These are phyloP conservation scores for Hysterangium stoloniferum DNA, from an alignment of 768 basidiomycete species.

Conservation along the genomic window DNA sequence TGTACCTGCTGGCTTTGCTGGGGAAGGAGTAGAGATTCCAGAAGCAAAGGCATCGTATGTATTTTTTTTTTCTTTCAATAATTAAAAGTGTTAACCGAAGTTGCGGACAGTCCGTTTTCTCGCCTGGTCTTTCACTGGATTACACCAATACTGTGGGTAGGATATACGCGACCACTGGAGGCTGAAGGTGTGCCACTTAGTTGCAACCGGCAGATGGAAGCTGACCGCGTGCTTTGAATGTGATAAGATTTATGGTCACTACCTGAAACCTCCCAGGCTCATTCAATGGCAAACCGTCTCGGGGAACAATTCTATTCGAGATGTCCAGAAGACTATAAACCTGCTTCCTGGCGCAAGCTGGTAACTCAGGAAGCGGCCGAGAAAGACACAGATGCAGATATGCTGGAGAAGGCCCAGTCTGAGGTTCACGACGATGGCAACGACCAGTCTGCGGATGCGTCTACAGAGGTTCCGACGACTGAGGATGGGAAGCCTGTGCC, in stretches of 20 bases:
- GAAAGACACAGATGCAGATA: conserved; percentile 12
- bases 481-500: neutral
- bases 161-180: conserved; percentile 49
- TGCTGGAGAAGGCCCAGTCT: conserved; percentile 7
- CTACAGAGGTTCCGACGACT: neutral
- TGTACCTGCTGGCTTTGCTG: conserved; percentile 43
- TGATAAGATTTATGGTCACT: conserved; percentile 54
- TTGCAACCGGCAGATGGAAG: neutral
- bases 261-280: conserved; percentile 31
- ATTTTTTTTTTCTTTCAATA: neutral
- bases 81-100: neutral
- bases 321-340: conserved; percentile 42
- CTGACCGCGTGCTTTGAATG: neutral
- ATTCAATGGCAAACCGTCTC: conserved; percentile 31
- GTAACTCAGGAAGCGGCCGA: neutral
- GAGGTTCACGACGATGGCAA: neutral
- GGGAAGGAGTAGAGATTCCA: conserved; percentile 35
- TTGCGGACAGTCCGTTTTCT: conserved; percentile 32
- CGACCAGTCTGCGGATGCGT: neutral
- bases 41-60: conserved; percentile 29
- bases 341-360: conserved; percentile 17
- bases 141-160: conserved; percentile 44
- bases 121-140: conserved; percentile 47
- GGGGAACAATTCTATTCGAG: conserved; percentile 42
- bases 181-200: conserved; percentile 37